A percentile compares a stretch with the other conserved stretches of the same genome.
These are phyloP conservation scores for Aspergillus bridgeri DNA, from an alignment of 495 filamentous ascomycete species.

Conservation along the genomic window DNA sequence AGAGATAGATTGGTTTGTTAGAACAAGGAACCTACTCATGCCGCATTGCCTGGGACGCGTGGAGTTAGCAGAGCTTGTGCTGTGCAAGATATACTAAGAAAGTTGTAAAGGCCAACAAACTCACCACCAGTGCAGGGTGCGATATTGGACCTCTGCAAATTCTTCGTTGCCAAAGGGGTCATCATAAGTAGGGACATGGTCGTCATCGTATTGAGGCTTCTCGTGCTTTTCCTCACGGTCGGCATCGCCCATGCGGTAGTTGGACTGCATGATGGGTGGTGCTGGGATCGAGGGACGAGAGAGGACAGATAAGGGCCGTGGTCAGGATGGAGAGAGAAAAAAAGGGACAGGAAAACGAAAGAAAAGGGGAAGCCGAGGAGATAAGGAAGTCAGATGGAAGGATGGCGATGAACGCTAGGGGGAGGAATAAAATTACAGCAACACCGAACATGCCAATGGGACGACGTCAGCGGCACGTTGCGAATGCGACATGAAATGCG, in stretches of 20 bases:
- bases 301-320: neutral
- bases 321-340: neutral
- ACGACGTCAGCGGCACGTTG: neutral
- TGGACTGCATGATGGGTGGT: neutral
- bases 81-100: too few species aligned
- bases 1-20: too few species aligned
- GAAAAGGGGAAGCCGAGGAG: neutral
- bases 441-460: neutral
- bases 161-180: constrained; percentile 15
- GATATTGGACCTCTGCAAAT: constrained; percentile 40
- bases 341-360: neutral
- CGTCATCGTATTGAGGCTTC: neutral
- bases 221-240: neutral
- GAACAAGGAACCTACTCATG: constrained; percentile 13
- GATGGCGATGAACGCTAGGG: neutral
- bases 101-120: too few species aligned
- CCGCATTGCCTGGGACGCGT: constrained; percentile 36
- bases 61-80: neutral
- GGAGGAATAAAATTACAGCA: neutral
- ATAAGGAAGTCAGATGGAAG: neutral
- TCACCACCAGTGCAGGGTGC: constrained; percentile 41
- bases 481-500: neutral
- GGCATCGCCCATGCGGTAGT: neutral
- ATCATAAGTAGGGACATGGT: neutral
- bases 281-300: neutral